Evolutionary conservation across 1,284 basidiomycete species (phyloP).

Genomic region (Malassezia restricta): DNA sequence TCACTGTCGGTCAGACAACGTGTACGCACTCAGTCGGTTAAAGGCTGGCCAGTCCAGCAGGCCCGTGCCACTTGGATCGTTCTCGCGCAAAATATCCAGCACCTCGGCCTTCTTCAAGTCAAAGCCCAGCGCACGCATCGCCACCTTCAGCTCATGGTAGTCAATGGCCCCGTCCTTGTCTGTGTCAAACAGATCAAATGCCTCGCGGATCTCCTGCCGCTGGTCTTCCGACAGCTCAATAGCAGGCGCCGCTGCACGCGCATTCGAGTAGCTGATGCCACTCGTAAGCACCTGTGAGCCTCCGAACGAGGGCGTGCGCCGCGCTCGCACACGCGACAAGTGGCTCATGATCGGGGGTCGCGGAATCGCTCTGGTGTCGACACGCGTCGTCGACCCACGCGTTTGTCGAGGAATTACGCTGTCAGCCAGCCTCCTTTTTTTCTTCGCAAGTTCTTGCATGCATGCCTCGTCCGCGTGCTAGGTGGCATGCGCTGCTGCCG

Average conservation of each 20-base stretch:
- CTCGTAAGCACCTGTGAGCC: not conserved
- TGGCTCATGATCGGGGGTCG: slow-evolving; percentile 4
- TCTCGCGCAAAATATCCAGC: slow-evolving; percentile 79
- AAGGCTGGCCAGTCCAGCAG: slow-evolving; percentile 91
- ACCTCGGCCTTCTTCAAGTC: slow-evolving; percentile 98
- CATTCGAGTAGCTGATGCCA: not conserved
- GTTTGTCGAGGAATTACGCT: not conserved
- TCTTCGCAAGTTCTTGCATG: not conserved
- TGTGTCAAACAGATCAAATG: slow-evolving; percentile 96
- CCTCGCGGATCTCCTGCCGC: slow-evolving; percentile 93
- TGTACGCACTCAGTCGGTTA: slow-evolving; percentile 77
- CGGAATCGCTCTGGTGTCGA: not conserved
- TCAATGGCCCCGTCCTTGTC: slow-evolving; percentile 78
- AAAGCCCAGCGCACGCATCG: slow-evolving; percentile 93
- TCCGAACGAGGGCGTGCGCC: slow-evolving; percentile 13
- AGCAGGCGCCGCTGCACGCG: not conserved
- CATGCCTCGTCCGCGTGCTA: not conserved
- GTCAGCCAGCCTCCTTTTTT: not conserved
- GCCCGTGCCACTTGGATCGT: slow-evolving; percentile 78
- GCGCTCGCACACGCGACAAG: slow-evolving; percentile 2
- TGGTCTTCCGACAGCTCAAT: slow-evolving; percentile 73
- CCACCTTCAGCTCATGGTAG: slow-evolving; percentile 97
- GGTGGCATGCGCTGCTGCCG: not conserved
- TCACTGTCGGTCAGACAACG: slow-evolving; percentile 56
- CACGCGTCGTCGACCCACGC: not conserved